Evolutionary conservation across 306 rosid genomes (phyloP).

Genomic region (Quercus dentata): DNA sequence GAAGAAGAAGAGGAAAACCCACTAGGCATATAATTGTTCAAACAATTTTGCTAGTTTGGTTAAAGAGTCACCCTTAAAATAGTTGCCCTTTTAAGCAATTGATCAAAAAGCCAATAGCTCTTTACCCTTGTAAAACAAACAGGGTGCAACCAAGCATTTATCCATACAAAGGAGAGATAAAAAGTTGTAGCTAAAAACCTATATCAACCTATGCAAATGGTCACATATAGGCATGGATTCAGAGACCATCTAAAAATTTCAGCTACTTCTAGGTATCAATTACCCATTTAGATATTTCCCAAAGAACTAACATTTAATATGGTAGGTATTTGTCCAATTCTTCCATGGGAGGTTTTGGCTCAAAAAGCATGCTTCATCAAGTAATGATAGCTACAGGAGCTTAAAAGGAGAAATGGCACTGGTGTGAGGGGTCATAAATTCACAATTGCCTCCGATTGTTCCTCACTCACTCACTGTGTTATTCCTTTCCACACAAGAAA

Average conservation of each 20-base stretch:
- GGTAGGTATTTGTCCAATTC: conserved; percentile 16
- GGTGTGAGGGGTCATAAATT: neutral
- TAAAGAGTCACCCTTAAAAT: too few relatives aligned
- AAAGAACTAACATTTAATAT: conserved; percentile 8
- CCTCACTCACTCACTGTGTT: conserved; percentile 8
- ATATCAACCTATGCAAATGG: neutral
- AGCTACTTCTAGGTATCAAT: conserved; percentile 16
- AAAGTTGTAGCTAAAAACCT: neutral
- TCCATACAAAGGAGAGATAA: neutral
- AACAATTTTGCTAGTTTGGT: too few relatives aligned
- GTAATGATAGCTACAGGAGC: conserved; percentile 12
- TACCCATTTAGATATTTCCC: neutral
- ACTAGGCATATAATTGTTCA: too few relatives aligned
- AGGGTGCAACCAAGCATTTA: neutral
- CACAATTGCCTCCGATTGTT: neutral
- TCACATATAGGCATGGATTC: neutral
- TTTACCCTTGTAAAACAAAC: too few relatives aligned
- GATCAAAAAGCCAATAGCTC: too few relatives aligned
- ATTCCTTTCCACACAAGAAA: conserved; percentile 2
- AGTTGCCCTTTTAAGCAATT: too few relatives aligned
- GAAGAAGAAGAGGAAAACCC: too few relatives aligned
- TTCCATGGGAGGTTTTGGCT: neutral
- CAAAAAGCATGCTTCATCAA: neutral
- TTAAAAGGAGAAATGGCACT: conserved; percentile 7
- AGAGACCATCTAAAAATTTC: neutral